Conservation (phyloP, 78 protist species). For the Emiliania huxleyi region DNA sequence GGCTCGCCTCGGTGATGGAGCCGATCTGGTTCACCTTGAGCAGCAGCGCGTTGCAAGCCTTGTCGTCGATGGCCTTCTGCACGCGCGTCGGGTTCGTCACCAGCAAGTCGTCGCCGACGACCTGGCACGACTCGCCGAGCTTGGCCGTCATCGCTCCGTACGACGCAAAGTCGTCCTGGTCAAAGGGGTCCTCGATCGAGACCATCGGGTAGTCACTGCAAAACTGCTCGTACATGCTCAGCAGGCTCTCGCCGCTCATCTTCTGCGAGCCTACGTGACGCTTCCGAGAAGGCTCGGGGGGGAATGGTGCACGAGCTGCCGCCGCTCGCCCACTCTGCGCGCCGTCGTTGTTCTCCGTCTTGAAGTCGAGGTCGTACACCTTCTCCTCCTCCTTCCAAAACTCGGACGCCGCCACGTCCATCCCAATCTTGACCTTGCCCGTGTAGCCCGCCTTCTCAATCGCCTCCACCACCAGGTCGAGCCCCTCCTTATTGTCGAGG, state of each 20-base stretch:
- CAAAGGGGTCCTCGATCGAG: constrained; percentile 98
- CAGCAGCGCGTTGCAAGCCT: constrained; percentile 94
- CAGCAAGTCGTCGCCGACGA: constrained; percentile 98
- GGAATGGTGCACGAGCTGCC: too few species aligned
- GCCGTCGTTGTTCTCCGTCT: constrained; percentile 55
- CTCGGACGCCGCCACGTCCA: constrained; percentile 98
- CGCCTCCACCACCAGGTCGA: constrained; percentile 85
- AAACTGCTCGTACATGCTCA: constrained; percentile 45
- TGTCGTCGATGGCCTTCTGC: constrained; percentile 83
- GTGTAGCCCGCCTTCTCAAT: constrained; percentile 91
- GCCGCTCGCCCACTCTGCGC: too few species aligned
- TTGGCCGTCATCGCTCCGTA: not conserved
- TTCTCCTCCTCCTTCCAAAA: constrained; percentile 76
- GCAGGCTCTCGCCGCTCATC: constrained; percentile 46
- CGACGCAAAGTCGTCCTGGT: constrained; percentile 95
- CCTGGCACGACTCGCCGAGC: constrained; percentile 58
- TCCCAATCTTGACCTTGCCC: constrained; percentile 77
- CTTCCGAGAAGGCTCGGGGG: too few species aligned
- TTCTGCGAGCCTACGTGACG: too few species aligned
- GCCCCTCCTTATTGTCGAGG: constrained; percentile 88
- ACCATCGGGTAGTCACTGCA: constrained; percentile 35
- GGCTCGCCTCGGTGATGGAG: constrained; percentile 82
- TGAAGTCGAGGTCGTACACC: constrained; percentile 96
- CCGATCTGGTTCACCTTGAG: constrained; percentile 98
- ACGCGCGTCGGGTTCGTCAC: constrained; percentile 97